A percentile compares a stretch with the other conserved stretches of the same genome.
These are phyloP conservation scores for Candida khao-thaluensis DNA, from an alignment of 805 yeast genomes.

Conservation along the genomic window DNA sequence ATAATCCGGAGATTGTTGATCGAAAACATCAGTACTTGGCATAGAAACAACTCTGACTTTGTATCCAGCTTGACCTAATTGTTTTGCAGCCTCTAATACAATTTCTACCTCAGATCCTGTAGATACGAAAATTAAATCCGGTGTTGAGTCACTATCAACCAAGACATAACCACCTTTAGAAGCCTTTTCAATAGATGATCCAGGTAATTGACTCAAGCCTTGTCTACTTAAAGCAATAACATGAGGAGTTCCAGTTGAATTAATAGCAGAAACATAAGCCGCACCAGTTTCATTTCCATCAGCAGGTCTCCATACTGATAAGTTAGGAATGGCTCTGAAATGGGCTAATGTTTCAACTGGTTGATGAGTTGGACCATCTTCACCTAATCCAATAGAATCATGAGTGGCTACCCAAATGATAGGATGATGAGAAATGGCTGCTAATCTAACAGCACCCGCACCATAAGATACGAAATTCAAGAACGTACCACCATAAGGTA, in stretches of 20 bases:
- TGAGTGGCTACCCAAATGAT: constrained; percentile 87
- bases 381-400: constrained; percentile 88
- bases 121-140: constrained; percentile 73
- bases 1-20: constrained; percentile 77
- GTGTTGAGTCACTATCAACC: constrained; percentile 47
- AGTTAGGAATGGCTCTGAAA: constrained; percentile 80
- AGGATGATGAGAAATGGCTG: constrained; percentile 81
- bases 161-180: constrained; percentile 90
- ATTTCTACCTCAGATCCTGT: constrained; percentile 94
- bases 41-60: constrained; percentile 83
- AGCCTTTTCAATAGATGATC: constrained; percentile 89
- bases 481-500: constrained; percentile 96
- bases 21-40: constrained; percentile 91
- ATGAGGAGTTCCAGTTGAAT: constrained; percentile 64
- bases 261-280: constrained; percentile 68
- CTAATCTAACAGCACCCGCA: constrained; percentile 82
- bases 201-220: constrained; percentile 88
- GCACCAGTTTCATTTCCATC: constrained; percentile 89
- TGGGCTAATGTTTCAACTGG: constrained; percentile 88
- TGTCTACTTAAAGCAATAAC: constrained; percentile 80
- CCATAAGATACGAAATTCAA: constrained; percentile 85
- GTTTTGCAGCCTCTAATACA: constrained; percentile 78
- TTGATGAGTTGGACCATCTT: constrained; percentile 93
- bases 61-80: constrained; percentile 62
- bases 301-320: constrained; percentile 89